Evolutionary conservation across 1,284 basidiomycete species (phyloP).

Genomic region (Leccinum ambiguum): DNA sequence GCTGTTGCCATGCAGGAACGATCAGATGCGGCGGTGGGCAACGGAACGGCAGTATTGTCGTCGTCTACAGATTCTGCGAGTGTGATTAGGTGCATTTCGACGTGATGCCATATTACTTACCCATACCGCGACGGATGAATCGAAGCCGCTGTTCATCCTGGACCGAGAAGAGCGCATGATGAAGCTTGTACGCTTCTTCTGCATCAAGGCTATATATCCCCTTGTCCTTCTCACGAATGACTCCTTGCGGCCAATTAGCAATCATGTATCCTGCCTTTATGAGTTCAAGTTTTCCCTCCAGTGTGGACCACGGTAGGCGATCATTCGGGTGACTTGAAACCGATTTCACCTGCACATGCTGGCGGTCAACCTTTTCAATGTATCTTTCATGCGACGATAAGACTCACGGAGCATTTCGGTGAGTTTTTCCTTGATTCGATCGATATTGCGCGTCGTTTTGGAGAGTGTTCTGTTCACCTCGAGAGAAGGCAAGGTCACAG

Average conservation of each 20-base stretch:
- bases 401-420: too few species aligned
- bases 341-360: too few species aligned
- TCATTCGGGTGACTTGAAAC: too few species aligned
- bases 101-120: not conserved
- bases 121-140: not conserved
- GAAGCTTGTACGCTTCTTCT: constrained; percentile 1
- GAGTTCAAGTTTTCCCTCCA: too few species aligned
- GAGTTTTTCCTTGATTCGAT: too few species aligned
- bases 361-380: too few species aligned
- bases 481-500: not conserved
- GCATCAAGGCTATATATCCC: not conserved
- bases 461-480: too few species aligned
- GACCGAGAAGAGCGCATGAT: not conserved
- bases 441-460: too few species aligned
- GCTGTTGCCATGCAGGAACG: not conserved
- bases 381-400: too few species aligned
- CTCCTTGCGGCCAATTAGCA: not conserved
- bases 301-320: too few species aligned
- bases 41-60: not conserved
- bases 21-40: not conserved
- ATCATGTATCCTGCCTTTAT: too few species aligned
- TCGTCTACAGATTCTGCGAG: not conserved
- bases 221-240: constrained; percentile 5
- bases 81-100: not conserved
- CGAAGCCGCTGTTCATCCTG: not conserved